These are phyloP conservation scores for Rhodamnia argentea DNA, from an alignment of 345 rosid species.

Conservation along the genomic window DNA sequence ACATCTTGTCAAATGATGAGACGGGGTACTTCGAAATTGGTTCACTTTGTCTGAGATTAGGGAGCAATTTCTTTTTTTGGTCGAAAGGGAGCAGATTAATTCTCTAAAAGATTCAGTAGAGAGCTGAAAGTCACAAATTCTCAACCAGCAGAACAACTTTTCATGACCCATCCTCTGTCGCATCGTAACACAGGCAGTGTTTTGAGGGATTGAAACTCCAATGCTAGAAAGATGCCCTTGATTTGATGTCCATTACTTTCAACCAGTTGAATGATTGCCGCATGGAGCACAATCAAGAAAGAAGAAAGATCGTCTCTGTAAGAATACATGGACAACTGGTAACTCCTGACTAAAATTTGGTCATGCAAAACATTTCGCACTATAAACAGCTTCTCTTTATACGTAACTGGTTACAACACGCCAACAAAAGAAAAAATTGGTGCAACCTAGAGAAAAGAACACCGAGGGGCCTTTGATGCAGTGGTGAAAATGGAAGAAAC, in stretches of 20 bases:
- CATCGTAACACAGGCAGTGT: background rate
- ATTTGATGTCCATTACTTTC: background rate
- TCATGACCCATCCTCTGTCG: background rate
- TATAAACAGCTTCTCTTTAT: background rate
- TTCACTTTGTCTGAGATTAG: background rate
- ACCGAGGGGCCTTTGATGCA: background rate
- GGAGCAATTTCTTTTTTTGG: background rate
- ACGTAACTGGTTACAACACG: background rate
- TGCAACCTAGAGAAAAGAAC: background rate
- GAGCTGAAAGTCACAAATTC: background rate
- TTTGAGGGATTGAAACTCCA: background rate
- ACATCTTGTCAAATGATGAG: background rate
- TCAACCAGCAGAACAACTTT: background rate
- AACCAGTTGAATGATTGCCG: background rate
- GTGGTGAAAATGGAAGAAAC: background rate
- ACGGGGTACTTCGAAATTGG: background rate
- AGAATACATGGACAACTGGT: background rate
- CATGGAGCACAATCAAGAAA: background rate
- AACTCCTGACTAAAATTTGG: background rate
- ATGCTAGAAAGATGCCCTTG: background rate
- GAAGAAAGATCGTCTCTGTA: background rate
- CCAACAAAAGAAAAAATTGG: background rate
- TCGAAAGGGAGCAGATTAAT: background rate
- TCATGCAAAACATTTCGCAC: background rate
- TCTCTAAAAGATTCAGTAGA: background rate